These are phyloP conservation scores for Aureobasidium pullulans DNA, from an alignment of 2,329 filamentous ascomycete genomes.

Conservation along the genomic window DNA sequence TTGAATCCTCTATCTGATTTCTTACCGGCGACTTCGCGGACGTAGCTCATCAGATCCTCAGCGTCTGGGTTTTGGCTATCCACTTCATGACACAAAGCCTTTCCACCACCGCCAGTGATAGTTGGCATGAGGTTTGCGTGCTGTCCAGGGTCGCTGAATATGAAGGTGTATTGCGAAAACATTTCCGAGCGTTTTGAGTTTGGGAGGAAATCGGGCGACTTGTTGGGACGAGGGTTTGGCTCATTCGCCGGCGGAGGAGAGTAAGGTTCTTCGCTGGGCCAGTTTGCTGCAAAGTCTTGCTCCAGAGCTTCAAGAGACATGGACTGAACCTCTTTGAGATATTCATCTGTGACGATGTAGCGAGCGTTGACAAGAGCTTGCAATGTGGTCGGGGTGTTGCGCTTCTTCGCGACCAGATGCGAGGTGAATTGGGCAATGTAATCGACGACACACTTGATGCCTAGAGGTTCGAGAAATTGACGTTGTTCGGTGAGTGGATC, in stretches of 20 bases:
- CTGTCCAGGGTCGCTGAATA: conserved; percentile 73
- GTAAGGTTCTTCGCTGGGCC: conserved; percentile 67
- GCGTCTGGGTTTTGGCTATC: conserved; percentile 53
- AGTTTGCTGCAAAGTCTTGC: conserved; percentile 67
- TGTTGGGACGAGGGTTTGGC: conserved; percentile 50
- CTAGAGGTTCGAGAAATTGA: conserved; percentile 67
- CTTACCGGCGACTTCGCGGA: conserved; percentile 66
- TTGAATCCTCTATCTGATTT: conserved; percentile 45
- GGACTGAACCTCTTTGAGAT: conserved; percentile 42
- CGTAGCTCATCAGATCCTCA: conserved; percentile 70
- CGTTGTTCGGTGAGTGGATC: conserved; percentile 58
- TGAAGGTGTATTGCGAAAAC: conserved; percentile 81
- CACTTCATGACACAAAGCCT: conserved; percentile 63
- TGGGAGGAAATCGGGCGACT: conserved; percentile 63
- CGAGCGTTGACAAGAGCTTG: conserved; percentile 78
- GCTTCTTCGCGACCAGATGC: conserved; percentile 80
- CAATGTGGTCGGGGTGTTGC: conserved; percentile 81
- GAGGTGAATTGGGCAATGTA: conserved; percentile 68
- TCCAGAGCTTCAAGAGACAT: conserved; percentile 49
- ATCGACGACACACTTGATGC: conserved; percentile 74
- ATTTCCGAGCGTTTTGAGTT: conserved; percentile 58
- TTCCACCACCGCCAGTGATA: conserved; percentile 74
- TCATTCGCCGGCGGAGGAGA: conserved; percentile 71
- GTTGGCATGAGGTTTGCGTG: conserved; percentile 67
- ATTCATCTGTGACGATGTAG: conserved; percentile 66